Base-by-base conservation (phyloP, 1,284 basidiomycete genomes). In the Cutaneotrichosporon curvatum region DNA sequence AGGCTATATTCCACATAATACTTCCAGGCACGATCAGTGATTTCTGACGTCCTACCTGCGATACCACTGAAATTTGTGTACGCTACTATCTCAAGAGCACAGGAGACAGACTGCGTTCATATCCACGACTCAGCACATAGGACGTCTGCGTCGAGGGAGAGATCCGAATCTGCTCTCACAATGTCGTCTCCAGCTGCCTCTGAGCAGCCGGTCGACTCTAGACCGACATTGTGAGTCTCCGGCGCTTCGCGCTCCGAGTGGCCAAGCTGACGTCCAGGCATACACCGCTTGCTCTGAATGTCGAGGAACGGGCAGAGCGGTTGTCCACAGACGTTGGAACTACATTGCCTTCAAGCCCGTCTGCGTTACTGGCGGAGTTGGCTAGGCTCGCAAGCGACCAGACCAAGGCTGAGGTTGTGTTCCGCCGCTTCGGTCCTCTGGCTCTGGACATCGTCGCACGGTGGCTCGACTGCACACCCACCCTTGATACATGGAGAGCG, bases 361-460 rank as follows among this genome's bases (percentile, higher is more conserved):
- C 3, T 14, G 35, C 1, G 18, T 43, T 68, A 8, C 53, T 63
- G 2, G 49, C 48, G 19, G 57, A 55, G 11, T 53, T 67, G 14
- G 54, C 63, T 4, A 23, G 35, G 5, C 45, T 65, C 2, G 47
- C 58, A 1, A 35, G 47, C 3, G 33, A 46, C 16, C 51, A 56
- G 15, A 63, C 58, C 3, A 12, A 59, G 4, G 53, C 56, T 5
- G 43, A 50, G 8, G 30, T 50, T 8, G 52, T 70, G 30, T 25
- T 58, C 15, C 42, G 51, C 4, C 58, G 62, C 30, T 70, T 67
- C 48, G 50, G 51, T 15, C 68, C 67, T 1, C 49, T 71, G 11
- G 40, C 61, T 0, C 40, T 66, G 25, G 67, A 70, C 46, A 33
- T 71, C 3, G 43, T 67, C 10, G 67, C 62, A 2, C 54, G 62